A percentile compares a stretch with the other conserved stretches of the same genome.
phyloP scores from a whole-genome alignment of 1,284 basidiomycete species.

The Ceraceosorus bombacis region DNA sequence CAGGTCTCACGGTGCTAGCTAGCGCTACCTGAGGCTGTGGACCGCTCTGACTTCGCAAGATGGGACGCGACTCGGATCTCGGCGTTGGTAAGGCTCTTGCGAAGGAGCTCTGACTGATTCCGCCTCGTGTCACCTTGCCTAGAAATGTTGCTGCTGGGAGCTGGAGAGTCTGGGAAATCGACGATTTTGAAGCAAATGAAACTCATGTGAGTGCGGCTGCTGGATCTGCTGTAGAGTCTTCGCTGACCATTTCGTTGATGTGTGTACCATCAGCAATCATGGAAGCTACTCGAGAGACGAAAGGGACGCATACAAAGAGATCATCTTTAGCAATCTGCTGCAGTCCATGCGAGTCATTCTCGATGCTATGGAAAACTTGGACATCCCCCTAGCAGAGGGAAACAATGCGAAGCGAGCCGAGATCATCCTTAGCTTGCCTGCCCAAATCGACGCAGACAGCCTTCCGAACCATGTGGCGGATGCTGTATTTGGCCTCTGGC shows the following conservation, averaged over 20 bases:
- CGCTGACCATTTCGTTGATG: too few species aligned
- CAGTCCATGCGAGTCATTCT: slow-evolving; percentile 82
- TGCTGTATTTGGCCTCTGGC: slow-evolving; percentile 76
- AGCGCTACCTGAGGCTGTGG: not conserved
- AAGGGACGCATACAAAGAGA: slow-evolving; percentile 91
- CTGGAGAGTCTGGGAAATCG: slow-evolving; percentile 48
- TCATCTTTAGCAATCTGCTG: slow-evolving; percentile 91
- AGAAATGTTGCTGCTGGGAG: slow-evolving; percentile 45
- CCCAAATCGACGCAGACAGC: slow-evolving; percentile 74
- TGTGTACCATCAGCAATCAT: slow-evolving; percentile 45
- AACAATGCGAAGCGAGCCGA: slow-evolving; percentile 66
- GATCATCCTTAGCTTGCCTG: slow-evolving; percentile 69
- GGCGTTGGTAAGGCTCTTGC: not conserved
- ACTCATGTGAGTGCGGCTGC: slow-evolving; percentile 3
- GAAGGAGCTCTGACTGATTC: not conserved
- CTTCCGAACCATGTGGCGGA: slow-evolving; percentile 73
- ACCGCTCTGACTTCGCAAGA: too few species aligned
- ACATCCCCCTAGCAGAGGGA: slow-evolving; percentile 59
- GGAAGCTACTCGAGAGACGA: slow-evolving; percentile 78
- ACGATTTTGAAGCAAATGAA: slow-evolving; percentile 48
- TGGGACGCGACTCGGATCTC: slow-evolving; percentile 2
- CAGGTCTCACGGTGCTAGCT: not conserved
- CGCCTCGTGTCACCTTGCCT: slow-evolving; percentile 5
- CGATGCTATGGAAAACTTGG: slow-evolving; percentile 74
- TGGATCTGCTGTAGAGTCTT: too few species aligned